Evolutionary conservation across 371 early-diverging fungal genomes (phyloP), one percentile per base, ranked within the genome.

Genomic region (Mucor circinelloides): DNA sequence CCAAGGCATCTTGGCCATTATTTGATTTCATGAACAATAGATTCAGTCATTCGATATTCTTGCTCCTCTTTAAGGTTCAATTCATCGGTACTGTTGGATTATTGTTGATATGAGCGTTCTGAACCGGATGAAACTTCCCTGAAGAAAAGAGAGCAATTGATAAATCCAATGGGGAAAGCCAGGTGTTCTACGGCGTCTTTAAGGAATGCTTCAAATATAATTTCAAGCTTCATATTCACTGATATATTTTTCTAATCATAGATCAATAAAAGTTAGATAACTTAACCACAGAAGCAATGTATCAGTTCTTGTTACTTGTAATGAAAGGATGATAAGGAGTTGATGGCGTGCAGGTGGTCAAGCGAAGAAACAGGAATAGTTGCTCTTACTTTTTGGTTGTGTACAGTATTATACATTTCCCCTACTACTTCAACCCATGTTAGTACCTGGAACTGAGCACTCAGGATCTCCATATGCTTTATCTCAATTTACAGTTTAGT

Each of bases 121-220:
- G 66, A 65, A 58, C 59, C 59, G 46, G 58, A 58, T 48, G 59
- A 65, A 50, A 58, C 52, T 65, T 65, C 50, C 48, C 66, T 58
- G 50, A 65, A 65, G 65, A 64, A 64, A 50, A 65, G 59, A 23
- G 50, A 58, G 50, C 48, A 56, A 58, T 60, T 66, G 60, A 21
- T 54, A 59, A 60, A 50, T 54, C 66, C 60, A 54, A 52, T 60
- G 58, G 66, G 60, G 59, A 60, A 59, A 40, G 65, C 42, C 58
- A 65, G 65, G 58, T 65, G 58, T 50, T 65, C 66, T 60, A 60
- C 66, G 59, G 66, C 54, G 59, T 66, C 66, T 66, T 66, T 60
- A 52, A 66, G 59, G 54, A 59, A 60, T 66, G 66, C 27, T 59
- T 59, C 59, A 59, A 59, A 59, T 59, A 59, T 40, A 59, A 59